phyloP scores from a whole-genome alignment of 2,329 filamentous ascomycete genomes.

The Alternaria burnsii region DNA sequence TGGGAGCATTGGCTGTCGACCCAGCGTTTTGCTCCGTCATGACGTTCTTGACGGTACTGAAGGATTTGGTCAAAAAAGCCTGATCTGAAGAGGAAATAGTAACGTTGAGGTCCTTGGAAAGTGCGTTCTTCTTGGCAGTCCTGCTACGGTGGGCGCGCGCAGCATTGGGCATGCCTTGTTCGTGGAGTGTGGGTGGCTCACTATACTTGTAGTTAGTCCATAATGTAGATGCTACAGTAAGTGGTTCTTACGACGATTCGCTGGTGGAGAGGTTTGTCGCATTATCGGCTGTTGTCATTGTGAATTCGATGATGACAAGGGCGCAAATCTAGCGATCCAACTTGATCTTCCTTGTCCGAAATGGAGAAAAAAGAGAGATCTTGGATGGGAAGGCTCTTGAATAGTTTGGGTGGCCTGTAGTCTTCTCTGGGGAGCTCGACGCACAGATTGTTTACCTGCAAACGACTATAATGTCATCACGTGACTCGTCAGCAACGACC shows the following conservation, averaged over 20 bases:
- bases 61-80: not conserved
- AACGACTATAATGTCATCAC: not conserved
- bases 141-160: not conserved
- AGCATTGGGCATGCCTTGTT: not conserved
- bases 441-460: slow-evolving; percentile 2
- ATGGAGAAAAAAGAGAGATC: not conserved
- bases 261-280: not conserved
- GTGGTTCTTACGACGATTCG: not conserved
- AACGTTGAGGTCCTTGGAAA: not conserved
- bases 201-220: not conserved
- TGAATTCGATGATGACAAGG: not conserved
- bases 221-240: too few relatives aligned
- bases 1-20: not conserved
- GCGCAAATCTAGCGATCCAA: not conserved
- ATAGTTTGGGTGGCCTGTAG: not conserved
- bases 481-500: not conserved
- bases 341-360: not conserved
- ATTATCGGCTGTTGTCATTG: not conserved
- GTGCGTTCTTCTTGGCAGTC: slow-evolving; percentile 1
- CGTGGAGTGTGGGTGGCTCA: not conserved
- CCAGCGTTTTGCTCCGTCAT: not conserved
- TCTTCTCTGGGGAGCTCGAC: not conserved
- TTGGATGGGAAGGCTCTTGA: not conserved
- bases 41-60: not conserved
- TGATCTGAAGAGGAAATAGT: not conserved